Evolutionary conservation across 2,329 filamentous ascomycete species (phyloP), one percentile per base, ranked within the genome.

Genomic region (Aaosphaeria pasadenensis): DNA sequence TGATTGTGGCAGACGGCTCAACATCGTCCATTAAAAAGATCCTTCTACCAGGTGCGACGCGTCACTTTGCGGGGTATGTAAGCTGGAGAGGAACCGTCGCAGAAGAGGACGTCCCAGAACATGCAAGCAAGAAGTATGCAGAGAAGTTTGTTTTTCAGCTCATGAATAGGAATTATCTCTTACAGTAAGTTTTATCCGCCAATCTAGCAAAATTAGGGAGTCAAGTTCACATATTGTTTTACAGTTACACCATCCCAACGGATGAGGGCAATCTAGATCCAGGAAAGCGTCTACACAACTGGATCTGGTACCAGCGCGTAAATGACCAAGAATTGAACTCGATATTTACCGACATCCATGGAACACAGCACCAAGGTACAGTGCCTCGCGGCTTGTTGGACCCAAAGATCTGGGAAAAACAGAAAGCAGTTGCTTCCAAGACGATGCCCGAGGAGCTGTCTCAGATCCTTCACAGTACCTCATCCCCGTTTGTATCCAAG

Each of bases 271-370:
- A 54, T 7, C 58, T 71, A 9, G 52, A 58, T 24, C 50, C 56
- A 0, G 70, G 67, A 4, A 54, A 69, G 11, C 63, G 71, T 7
- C 63, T 72, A 2, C 56, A 74, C 50, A 76, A 76, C 51, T 74
- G 59, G 55, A 67, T 77, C 1, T 75, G 70, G 68, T 77, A 76
- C 55, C 59, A 52, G 48, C 71, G 74, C 52, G 58, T 68, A 29
- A 36, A 56, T 1, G 63, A 71, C 29, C 29, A 53, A 4, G 70
- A 71, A 24, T 58, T 71, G 30, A 50, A 53, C 5, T 62, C 67
- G 0, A 50, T 72, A 6, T 69, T 76, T 56, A 76, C 72, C 4
- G 73, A 74, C 47, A 50, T 54, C 4, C 45, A 70, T 29, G 71
- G 69, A 9, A 35, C 46, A 28, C 11, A 39, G 4, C 47, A 47